Evolutionary conservation across 257 asterid genomes (phyloP).

Genomic region (Fraxinus americana): DNA sequence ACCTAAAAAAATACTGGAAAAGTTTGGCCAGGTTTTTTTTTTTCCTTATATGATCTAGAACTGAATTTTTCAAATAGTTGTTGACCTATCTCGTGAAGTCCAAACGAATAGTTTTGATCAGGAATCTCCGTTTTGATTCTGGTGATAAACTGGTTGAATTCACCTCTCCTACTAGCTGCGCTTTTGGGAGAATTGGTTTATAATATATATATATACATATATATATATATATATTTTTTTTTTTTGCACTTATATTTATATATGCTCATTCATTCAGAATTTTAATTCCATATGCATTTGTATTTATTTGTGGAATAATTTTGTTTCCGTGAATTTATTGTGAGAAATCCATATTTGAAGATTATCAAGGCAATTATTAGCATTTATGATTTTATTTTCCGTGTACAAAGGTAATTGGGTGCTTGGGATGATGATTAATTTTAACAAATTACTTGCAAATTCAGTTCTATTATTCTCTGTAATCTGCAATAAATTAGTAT

Average conservation of each 20-base stretch:
- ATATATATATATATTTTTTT: too few species aligned
- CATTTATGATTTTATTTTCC: too few species aligned
- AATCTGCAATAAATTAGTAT: background rate
- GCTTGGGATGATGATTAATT: too few species aligned
- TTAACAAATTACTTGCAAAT: too few species aligned
- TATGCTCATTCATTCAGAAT: too few species aligned
- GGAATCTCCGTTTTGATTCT: background rate
- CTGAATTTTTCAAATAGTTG: background rate
- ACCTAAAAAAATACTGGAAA: background rate
- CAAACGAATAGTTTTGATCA: background rate
- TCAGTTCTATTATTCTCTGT: too few species aligned
- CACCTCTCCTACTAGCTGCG: background rate
- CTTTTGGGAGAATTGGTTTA: too few species aligned
- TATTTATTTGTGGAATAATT: constrained; percentile 8
- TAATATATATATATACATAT: too few species aligned
- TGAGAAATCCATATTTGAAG: background rate
- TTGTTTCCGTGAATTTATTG: constrained; percentile 22
- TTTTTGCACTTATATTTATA: too few species aligned
- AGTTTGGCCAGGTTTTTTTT: background rate
- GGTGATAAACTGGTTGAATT: background rate
- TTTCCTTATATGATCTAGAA: background rate
- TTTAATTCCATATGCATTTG: constrained; percentile 22
- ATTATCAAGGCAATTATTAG: background rate
- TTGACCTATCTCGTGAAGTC: background rate
- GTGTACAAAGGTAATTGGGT: too few species aligned